Evolutionary conservation across 2,329 filamentous ascomycete species (phyloP).

Genomic region (Zasmidium cellare): DNA sequence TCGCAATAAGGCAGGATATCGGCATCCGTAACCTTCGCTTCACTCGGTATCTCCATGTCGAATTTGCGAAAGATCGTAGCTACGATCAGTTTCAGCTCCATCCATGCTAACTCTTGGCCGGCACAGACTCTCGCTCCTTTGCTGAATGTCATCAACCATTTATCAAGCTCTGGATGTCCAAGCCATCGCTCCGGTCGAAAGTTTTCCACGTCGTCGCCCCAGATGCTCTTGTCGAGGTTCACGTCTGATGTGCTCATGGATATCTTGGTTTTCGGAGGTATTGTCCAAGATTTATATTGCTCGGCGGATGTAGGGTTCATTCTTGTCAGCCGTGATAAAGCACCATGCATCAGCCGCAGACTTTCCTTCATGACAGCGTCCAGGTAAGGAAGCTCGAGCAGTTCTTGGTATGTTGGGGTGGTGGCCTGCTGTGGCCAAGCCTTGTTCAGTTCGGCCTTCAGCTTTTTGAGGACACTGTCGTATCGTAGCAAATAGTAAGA

Average conservation of each 20-base stretch:
- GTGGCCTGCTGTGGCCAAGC: constrained; percentile 7
- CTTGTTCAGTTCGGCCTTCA: constrained; percentile 4
- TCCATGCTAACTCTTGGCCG: constrained; percentile 11
- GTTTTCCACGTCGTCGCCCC: constrained; percentile 2
- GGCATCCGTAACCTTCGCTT: constrained; percentile 3
- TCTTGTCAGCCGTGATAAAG: constrained; percentile 5
- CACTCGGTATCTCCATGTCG: constrained; percentile 5
- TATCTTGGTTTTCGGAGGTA: constrained; percentile 7
- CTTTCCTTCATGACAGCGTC: constrained; percentile 9
- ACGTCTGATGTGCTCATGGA: constrained; percentile 8
- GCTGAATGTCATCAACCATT: constrained; percentile 9
- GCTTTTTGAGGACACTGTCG: background rate
- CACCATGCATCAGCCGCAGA: constrained; percentile 11
- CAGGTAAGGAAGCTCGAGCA: constrained; percentile 7
- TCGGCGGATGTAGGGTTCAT: constrained; percentile 3
- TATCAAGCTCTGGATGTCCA: constrained; percentile 7
- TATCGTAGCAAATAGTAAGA: constrained; percentile 2
- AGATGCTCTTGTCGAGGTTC: constrained; percentile 6
- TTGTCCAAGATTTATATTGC: constrained; percentile 7
- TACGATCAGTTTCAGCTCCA: constrained; percentile 12
- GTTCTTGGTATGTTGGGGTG: background rate
- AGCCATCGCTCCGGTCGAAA: constrained; percentile 7
- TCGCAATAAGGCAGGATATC: constrained; percentile 11
- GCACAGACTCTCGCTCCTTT: constrained; percentile 9
- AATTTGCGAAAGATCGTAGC: constrained; percentile 7